Conservation (phyloP, 2,329 filamentous ascomycete species). For the Gliomastix tumulicola region DNA sequence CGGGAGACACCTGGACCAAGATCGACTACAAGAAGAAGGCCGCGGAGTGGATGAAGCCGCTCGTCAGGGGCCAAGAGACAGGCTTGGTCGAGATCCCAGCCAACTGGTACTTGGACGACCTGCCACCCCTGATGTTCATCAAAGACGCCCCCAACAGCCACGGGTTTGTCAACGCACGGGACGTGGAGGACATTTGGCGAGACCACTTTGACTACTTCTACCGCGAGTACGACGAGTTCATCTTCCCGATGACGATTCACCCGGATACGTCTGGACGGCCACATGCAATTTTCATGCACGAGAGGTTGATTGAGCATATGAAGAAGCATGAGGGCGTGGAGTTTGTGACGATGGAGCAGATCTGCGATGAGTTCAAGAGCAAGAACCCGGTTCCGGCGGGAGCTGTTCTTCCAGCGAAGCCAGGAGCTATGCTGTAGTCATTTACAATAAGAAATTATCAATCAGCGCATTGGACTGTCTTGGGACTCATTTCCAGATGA, state of each 20-base stretch:
- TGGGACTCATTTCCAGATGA: too few species aligned
- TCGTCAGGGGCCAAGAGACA: slow-evolving; percentile 50
- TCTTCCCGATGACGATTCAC: slow-evolving; percentile 72
- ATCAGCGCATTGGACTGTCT: too few species aligned
- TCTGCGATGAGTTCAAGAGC: slow-evolving; percentile 66
- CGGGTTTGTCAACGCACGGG: slow-evolving; percentile 45
- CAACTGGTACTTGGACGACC: slow-evolving; percentile 38
- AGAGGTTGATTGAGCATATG: slow-evolving; percentile 59
- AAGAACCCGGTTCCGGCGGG: slow-evolving; percentile 51
- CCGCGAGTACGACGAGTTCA: slow-evolving; percentile 67
- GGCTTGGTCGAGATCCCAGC: slow-evolving; percentile 62
- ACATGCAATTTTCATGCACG: slow-evolving; percentile 67
- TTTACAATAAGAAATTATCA: background rate
- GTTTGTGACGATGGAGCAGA: slow-evolving; percentile 65
- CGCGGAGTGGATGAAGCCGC: slow-evolving; percentile 35
- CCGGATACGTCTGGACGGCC: slow-evolving; percentile 68
- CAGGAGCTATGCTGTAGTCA: slow-evolving; percentile 41
- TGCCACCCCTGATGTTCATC: slow-evolving; percentile 67
- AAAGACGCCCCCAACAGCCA: slow-evolving; percentile 58
- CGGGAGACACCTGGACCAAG: slow-evolving; percentile 59
- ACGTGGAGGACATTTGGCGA: slow-evolving; percentile 58
- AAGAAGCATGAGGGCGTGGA: slow-evolving; percentile 54
- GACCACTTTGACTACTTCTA: slow-evolving; percentile 70
- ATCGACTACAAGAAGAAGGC: slow-evolving; percentile 49
- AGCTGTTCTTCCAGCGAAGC: slow-evolving; percentile 52